phyloP scores from a whole-genome alignment of 202 grass and related monocot genomes.

The Panicum hallii region DNA sequence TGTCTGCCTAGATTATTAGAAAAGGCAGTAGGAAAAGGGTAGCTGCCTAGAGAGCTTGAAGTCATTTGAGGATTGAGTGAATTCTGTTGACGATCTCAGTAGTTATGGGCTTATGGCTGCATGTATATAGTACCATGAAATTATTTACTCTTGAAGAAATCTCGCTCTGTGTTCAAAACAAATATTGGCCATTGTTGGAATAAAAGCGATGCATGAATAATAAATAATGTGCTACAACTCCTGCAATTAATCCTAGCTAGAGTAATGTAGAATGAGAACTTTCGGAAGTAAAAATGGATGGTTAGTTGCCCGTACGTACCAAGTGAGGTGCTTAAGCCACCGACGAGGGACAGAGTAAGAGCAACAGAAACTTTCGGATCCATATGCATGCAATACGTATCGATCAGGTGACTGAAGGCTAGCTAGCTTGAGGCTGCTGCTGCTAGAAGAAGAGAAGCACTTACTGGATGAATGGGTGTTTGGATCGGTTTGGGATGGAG shows the following conservation, averaged over 20 bases:
- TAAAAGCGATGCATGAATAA: too few relatives aligned
- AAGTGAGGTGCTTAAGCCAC: constrained; percentile 88
- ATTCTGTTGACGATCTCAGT: too few relatives aligned
- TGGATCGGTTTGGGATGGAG: constrained; percentile 12
- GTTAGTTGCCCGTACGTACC: constrained; percentile 64
- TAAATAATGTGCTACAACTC: not conserved
- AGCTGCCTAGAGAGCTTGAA: too few relatives aligned
- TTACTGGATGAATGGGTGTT: not conserved
- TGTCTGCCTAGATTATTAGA: not conserved
- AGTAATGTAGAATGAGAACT: not conserved
- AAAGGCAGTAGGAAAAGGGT: too few relatives aligned
- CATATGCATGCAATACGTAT: constrained; percentile 42
- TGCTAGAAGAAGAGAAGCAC: not conserved
- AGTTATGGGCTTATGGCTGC: not conserved
- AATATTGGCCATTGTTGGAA: not conserved
- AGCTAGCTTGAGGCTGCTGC: not conserved
- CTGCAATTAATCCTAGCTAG: not conserved
- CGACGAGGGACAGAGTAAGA: constrained; percentile 77
- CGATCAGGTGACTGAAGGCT: constrained; percentile 1
- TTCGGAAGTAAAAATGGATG: not conserved
- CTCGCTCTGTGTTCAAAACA: not conserved
- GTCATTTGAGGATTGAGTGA: too few relatives aligned
- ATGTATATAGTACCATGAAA: not conserved
- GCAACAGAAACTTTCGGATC: constrained; percentile 75
- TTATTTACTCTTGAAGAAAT: not conserved